phyloP scores from a whole-genome alignment of 805 yeast genomes.

The Lipomyces lipofer region DNA sequence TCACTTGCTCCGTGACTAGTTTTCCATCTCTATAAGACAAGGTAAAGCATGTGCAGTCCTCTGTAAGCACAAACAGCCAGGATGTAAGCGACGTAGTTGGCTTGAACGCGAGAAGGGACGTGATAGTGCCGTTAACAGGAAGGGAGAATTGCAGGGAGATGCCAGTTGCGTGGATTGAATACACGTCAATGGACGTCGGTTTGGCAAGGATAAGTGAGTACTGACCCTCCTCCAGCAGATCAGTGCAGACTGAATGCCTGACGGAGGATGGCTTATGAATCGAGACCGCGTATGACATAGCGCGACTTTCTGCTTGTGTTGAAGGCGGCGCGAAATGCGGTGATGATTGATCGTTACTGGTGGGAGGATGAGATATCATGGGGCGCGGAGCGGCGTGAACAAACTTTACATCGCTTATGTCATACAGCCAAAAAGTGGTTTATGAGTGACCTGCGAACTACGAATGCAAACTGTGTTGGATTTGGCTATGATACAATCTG shows the following conservation, averaged over 20 bases:
- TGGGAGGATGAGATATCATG: too few relatives aligned
- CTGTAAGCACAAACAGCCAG: slow-evolving; percentile 28
- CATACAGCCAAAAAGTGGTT: too few relatives aligned
- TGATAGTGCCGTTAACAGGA: slow-evolving; percentile 22
- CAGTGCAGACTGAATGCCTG: slow-evolving; percentile 29
- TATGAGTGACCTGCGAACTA: too few relatives aligned
- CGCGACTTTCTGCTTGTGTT: too few relatives aligned
- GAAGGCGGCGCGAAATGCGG: too few relatives aligned
- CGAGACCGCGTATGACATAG: slow-evolving; percentile 30
- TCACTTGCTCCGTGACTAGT: slow-evolving; percentile 18
- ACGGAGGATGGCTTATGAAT: slow-evolving; percentile 31
- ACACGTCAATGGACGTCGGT: slow-evolving; percentile 24
- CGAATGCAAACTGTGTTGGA: too few relatives aligned
- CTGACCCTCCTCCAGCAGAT: slow-evolving; percentile 13
- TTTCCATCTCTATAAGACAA: slow-evolving; percentile 6
- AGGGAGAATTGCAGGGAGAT: slow-evolving; percentile 17
- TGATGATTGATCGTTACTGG: too few relatives aligned
- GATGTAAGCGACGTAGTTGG: slow-evolving; percentile 17
- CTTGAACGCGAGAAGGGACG: slow-evolving; percentile 16
- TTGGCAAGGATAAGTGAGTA: slow-evolving; percentile 25
- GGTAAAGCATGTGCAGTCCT: slow-evolving; percentile 21
- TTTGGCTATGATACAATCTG: too few relatives aligned
- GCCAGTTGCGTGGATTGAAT: slow-evolving; percentile 17
- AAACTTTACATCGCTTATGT: too few relatives aligned
- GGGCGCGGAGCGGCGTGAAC: too few relatives aligned